Evolutionary conservation across 176 grass and related monocot species (phyloP), one percentile per base, ranked within the genome.

Genomic region (Triticum urartu): DNA sequence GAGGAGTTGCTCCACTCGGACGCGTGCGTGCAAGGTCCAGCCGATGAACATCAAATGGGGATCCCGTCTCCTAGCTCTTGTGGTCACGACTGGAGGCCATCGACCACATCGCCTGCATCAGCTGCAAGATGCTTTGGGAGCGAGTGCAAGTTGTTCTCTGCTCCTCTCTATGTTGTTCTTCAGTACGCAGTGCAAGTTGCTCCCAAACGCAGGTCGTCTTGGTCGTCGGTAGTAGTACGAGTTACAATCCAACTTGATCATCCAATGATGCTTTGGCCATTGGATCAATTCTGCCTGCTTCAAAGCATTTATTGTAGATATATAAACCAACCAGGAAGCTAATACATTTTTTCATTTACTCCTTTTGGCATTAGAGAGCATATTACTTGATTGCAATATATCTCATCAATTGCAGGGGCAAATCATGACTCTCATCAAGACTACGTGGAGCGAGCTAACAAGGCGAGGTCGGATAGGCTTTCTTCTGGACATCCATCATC

Each of bases 401-500:
- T 77, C 33, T 65, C 47, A 64, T 84, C 30, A 75, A 22, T 52
- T 83, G 24, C 52, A 98, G 93, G 95, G 7, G 40, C 93, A 14
- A 95, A 94, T 62, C 96, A 98, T 77, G 76, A 94, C n/a, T 98
- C 96, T 20, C 93, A 98, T 85, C 96, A 95, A 88, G 96, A 98
- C 88, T 98, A 98, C 43, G 82, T 98, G 93, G 96, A 95, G 77
- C 92, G 65, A 75, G 93, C 92, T 82, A 94, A 91, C 79, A 89
- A 92, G 84, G 93, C 93, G 2, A 92, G 96, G 87, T 88, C 84
- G 5, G 96, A 98, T 60, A 89, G 93, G 42, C 91, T 98, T 73
- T 98, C 93, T 83, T 88, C 96, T 25, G 77, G 93, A 61, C 93
- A 94, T 84, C 54, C 93, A 81, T 86, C 91, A 14, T 22, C 80